Evolutionary conservation across 2,329 filamentous ascomycete genomes (phyloP).

Genomic region (Verticillium tricorpus): DNA sequence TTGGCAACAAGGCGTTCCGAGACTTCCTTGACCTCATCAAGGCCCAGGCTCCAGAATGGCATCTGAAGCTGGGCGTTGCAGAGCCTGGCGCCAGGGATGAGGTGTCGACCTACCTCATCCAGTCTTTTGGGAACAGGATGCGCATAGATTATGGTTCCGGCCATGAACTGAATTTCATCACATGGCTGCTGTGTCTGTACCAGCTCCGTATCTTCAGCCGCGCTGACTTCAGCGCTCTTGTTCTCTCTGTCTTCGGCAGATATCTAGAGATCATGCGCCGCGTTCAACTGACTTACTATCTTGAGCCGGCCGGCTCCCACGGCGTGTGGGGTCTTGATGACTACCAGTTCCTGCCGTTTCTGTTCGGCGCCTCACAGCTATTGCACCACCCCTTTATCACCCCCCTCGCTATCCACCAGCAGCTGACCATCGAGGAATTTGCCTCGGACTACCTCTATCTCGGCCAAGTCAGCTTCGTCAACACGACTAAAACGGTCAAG

Average conservation of each 20-base stretch:
- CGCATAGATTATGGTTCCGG: conserved; percentile 96
- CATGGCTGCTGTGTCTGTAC: conserved; percentile 94
- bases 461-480: conserved; percentile 89
- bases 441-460: conserved; percentile 82
- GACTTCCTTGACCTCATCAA: conserved; percentile 69
- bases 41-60: conserved; percentile 56
- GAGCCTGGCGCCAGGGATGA: conserved; percentile 58
- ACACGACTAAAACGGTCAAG: conserved; percentile 93
- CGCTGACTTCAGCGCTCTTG: conserved; percentile 67
- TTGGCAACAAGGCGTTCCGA: conserved; percentile 91
- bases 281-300: conserved; percentile 88
- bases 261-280: conserved; percentile 85
- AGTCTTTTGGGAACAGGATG: conserved; percentile 80
- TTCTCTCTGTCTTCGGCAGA: conserved; percentile 72
- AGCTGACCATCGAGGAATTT: conserved; percentile 82
- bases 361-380: conserved; percentile 89
- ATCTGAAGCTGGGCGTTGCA: conserved; percentile 52
- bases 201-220: conserved; percentile 63
- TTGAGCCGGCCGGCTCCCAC: conserved; percentile 94
- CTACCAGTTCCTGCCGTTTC: conserved; percentile 93
- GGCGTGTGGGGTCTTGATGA: conserved; percentile 98
- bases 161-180: conserved; percentile 94
- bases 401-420: conserved; percentile 79
- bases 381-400: conserved; percentile 79
- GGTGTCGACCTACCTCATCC: conserved; percentile 71